These are phyloP conservation scores for Drosera spatulata DNA, from an alignment of 179 eudicot species.

Conservation along the genomic window DNA sequence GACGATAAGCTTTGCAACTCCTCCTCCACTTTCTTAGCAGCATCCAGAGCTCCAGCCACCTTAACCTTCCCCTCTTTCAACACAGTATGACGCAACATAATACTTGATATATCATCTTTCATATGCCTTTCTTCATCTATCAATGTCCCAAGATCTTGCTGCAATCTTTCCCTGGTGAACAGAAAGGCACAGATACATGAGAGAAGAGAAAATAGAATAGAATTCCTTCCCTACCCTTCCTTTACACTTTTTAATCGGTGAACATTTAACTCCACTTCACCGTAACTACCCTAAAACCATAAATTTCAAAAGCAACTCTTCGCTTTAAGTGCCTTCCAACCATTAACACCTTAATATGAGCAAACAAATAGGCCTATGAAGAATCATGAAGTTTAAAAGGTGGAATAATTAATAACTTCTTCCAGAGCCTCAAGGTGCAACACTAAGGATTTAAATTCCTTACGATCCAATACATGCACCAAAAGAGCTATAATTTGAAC, in stretches of 20 bases:
- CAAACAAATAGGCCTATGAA: too few relatives aligned
- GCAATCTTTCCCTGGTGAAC: constrained; percentile 43
- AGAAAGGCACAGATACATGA: constrained; percentile 2
- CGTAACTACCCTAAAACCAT: too few relatives aligned
- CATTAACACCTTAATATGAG: too few relatives aligned
- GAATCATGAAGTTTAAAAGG: too few relatives aligned
- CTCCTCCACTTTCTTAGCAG: constrained; percentile 42
- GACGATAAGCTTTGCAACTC: constrained; percentile 55
- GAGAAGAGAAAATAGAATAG: not conserved
- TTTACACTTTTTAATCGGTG: not conserved
- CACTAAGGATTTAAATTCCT: too few relatives aligned
- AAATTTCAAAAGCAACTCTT: too few relatives aligned
- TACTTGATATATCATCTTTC: constrained; percentile 32
- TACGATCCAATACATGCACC: too few relatives aligned
- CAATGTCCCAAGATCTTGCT: constrained; percentile 35
- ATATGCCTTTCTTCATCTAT: constrained; percentile 37
- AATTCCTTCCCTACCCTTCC: not conserved
- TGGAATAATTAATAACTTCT: too few relatives aligned
- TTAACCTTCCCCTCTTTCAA: constrained; percentile 51
- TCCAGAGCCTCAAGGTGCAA: too few relatives aligned
- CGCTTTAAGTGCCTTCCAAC: too few relatives aligned
- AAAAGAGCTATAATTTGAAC: too few relatives aligned
- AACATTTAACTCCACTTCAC: too few relatives aligned
- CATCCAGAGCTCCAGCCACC: constrained; percentile 20
- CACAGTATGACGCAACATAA: constrained; percentile 31